Base-by-base conservation (phyloP, 2,329 filamentous ascomycete genomes). In the Plenodomus tracheiphilus region DNA sequence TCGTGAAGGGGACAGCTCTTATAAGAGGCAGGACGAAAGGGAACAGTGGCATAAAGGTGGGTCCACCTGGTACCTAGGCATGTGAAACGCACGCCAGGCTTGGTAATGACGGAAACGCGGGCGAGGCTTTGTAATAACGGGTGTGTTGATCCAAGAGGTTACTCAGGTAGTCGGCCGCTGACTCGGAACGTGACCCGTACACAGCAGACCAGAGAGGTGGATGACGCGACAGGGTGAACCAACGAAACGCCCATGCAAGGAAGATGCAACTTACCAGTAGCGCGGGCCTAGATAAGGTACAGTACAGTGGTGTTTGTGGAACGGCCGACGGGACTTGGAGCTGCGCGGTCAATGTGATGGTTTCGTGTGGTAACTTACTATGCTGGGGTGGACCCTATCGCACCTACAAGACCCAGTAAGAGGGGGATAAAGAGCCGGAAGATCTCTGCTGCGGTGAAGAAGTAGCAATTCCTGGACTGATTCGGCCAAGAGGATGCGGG, bases 401-500 rank as follows among this genome's bases (percentile, higher is more conserved):
- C 34, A 25, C 13, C 16, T 43, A 45, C 46, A 58, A 54, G 53
- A 44, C 47, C 35, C 37, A 39, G 35, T 30, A 48, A 20, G 51
- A 59, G 48, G 53, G 56, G 62, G 55, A 49, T 60, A 47, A 56
- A 53, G 39, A 43, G 41, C 57, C 59, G 66, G 65, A 64, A 66
- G 65, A 65, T 53, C 48, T 62, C 53, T 58, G 53, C 59, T 58
- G 62, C 59, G 40, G 32, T 47, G 40, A 44, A 48, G 46, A 47
- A 45, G 39, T 51, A 38, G 41, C 45, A 54, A 41, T 42, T 53
- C 55, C 51, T 54, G 60, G 55, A 63, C 57, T 54, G 58, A 61
- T 49, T 68, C 68, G 69, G 69, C 57, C 68, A 69, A 62, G 66
- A 66, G 68, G 69, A 70, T 56, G 60, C 50, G 56, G 54, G 44